Base-by-base conservation (phyloP, 2,329 filamentous ascomycete species). In the Ophiostoma himal-ulmi region DNA sequence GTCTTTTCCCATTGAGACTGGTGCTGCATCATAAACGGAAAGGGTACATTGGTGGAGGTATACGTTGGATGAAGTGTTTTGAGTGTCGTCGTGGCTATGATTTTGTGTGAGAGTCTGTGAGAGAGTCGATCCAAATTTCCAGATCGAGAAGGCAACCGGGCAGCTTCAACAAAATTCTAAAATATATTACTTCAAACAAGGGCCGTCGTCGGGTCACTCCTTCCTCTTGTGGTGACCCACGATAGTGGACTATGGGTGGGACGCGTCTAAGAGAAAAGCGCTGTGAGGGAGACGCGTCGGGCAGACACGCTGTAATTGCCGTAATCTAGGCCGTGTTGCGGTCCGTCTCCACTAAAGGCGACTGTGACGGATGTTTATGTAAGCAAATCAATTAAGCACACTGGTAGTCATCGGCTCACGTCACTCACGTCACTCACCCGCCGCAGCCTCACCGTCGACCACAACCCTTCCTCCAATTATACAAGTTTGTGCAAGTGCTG, bases 1-100 rank as follows among this genome's bases (percentile, higher is more conserved):
- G 75, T 78, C 79, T 57, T 67, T 68, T 73, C 77, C 78, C 80
- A 82, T 82, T 75, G 74, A 72, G 71, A 64, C 75, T 71, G 71
- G 69, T 70, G 78, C 71, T 74, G 75, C 79, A 80, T 81, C 72
- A 69, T 73, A 60, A 39, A 20, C 7, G 17, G 14, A 34, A 66
- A 10, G 14, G 54, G 26, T 57, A 22, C 70, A 71, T 70, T 6
- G 20, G 36, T 37, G 20, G 34, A n/a, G 60, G 57, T 34, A 6
- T 14, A 62, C 0, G 57, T 26, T 17, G 26, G 26, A 14, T 34
- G 26, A 20, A 34, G 26, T 20, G 34, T 11, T 34, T 10, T 11
- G 26, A 22, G 20, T 39, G 37, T 39, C 8, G 37, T 39, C 37
- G 37, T 13, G 37, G 37, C 2, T 39, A 10, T 39, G 37, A 3